These are phyloP conservation scores for Primulina huaijiensis DNA, from an alignment of 257 asterid species.

Conservation along the genomic window DNA sequence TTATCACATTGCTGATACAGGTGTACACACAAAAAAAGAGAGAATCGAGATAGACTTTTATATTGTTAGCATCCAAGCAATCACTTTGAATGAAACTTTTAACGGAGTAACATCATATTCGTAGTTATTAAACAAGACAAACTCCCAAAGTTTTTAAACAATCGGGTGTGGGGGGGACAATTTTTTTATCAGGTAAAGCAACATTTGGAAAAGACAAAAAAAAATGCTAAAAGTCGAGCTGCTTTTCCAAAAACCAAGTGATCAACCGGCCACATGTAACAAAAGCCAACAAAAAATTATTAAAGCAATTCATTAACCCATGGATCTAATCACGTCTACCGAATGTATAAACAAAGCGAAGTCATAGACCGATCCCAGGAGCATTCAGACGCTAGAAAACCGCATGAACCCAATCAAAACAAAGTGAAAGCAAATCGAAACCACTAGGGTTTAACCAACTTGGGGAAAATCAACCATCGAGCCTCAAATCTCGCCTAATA, in stretches of 20 bases:
- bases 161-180: background rate
- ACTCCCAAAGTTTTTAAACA: background rate
- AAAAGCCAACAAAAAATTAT: slow-evolving; percentile 4
- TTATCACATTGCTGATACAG: background rate
- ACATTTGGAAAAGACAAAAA: background rate
- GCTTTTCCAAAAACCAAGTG: slow-evolving; percentile 6
- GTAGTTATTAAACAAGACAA: background rate
- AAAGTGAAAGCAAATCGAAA: background rate
- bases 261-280: slow-evolving; percentile 24
- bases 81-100: background rate
- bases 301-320: background rate
- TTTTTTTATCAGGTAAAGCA: background rate
- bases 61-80: background rate
- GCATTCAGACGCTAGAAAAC: background rate
- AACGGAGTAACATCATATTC: background rate
- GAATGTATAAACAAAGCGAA: slow-evolving; percentile 16
- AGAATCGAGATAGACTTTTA: background rate
- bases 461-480: background rate
- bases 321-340: background rate
- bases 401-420: background rate
- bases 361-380: slow-evolving; percentile 8
- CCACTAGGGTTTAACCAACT: background rate
- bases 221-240: background rate
- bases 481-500: background rate
- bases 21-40: background rate